Percentiles rank a stretch among this genome's conserved stretches.
Conservation (phyloP, 257 asterid genomes). For the Fraxinus quadrangulata region DNA sequence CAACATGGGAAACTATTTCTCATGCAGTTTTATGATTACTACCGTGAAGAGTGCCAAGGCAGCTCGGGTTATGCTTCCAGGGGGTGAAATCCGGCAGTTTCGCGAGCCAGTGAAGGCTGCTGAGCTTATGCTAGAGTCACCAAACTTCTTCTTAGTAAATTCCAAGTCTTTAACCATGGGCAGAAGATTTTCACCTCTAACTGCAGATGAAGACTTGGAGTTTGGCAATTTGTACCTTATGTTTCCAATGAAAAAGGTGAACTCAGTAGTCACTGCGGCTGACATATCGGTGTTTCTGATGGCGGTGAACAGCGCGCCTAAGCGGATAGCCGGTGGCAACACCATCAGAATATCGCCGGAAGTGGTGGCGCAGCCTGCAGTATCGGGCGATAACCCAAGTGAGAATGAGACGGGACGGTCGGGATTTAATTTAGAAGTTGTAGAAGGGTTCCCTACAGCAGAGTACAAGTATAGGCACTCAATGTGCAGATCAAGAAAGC, state of each 20-base stretch:
- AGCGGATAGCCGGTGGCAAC: constrained; percentile 45
- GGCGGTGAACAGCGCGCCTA: constrained; percentile 49
- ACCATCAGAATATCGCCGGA: constrained; percentile 41
- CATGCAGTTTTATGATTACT: constrained; percentile 43
- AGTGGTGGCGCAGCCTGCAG: constrained; percentile 16
- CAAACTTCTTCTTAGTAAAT: constrained; percentile 51
- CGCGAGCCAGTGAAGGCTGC: constrained; percentile 65
- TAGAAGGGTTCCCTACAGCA: constrained; percentile 23
- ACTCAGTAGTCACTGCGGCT: constrained; percentile 51
- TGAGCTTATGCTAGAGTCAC: constrained; percentile 72
- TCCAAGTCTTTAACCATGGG: constrained; percentile 50
- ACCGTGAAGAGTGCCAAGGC: constrained; percentile 40
- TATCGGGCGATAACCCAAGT: not conserved
- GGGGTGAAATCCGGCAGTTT: constrained; percentile 61
- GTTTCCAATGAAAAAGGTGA: constrained; percentile 60
- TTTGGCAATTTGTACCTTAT: constrained; percentile 55
- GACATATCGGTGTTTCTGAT: constrained; percentile 56
- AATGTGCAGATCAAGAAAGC: constrained; percentile 49
- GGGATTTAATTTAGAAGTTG: constrained; percentile 33
- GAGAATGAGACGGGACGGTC: constrained; percentile 29
- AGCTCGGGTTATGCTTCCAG: constrained; percentile 61
- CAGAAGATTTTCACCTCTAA: constrained; percentile 51
- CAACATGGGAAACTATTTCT: constrained; percentile 61
- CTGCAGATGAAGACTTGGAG: constrained; percentile 69
- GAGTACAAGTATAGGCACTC: constrained; percentile 41